Evolutionary conservation across 345 rosid genomes (phyloP).

Genomic region (Streptanthus diversifolius): DNA sequence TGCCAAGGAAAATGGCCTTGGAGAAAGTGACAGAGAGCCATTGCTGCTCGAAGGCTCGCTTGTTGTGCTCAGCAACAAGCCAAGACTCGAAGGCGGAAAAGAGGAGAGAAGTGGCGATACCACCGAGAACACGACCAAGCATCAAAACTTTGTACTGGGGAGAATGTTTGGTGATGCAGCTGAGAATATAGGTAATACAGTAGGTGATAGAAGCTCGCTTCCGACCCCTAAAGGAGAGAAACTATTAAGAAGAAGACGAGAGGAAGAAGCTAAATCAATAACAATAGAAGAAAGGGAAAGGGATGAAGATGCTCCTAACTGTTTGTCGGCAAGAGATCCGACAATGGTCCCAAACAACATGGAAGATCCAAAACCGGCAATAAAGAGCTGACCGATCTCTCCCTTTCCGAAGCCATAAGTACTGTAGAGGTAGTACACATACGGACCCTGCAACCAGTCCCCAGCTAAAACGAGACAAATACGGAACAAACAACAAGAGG

Average conservation of each 20-base stretch:
- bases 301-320: no score
- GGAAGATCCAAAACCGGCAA: constrained; percentile 80
- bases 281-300: no score
- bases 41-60: constrained; percentile 70
- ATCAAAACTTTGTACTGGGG: constrained; percentile 63
- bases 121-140: constrained; percentile 72
- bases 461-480: constrained; percentile 36
- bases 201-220: constrained; percentile 67
- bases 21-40: constrained; percentile 76
- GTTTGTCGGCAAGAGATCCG: constrained; percentile 73
- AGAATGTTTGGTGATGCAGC: constrained; percentile 77
- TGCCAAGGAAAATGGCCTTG: constrained; percentile 71
- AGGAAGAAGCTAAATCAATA: not conserved
- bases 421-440: constrained; percentile 64
- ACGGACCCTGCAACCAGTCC: constrained; percentile 81
- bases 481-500: not conserved
- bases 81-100: constrained; percentile 81
- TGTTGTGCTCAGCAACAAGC: constrained; percentile 82
- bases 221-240: constrained; percentile 48
- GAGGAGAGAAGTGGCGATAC: constrained; percentile 71
- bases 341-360: constrained; percentile 80
- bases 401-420: constrained; percentile 67
- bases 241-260: not conserved
- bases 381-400: constrained; percentile 68
- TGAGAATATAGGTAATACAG: constrained; percentile 65